Base-by-base conservation (phyloP, 495 filamentous ascomycete species). In the Podospora pseudopauciseta region DNA sequence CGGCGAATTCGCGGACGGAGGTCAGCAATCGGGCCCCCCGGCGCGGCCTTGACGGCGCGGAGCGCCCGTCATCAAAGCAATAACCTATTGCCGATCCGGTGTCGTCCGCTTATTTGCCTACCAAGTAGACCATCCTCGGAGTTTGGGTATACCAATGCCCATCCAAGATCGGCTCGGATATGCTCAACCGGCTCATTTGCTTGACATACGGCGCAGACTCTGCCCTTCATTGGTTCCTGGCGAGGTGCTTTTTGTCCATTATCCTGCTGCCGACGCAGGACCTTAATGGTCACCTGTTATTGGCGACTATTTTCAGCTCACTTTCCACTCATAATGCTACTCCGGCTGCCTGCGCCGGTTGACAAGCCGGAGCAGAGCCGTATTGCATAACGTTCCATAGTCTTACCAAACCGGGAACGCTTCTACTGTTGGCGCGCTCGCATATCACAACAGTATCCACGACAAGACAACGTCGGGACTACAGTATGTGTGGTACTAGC, bases 321-420 rank as follows among this genome's bases (percentile, higher is more conserved):
- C 20, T 65, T 60, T 32, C 53, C 63, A 66, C 67, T 34, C 39
- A 26, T 57, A 61, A 58, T 66, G 44, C 67, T n/a, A 68, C 67
- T 55, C 67, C 63, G 67, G 67, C 44, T 65, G 58, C 56, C 63
- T 53, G 18, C 55, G 32, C 67, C 67, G 63, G 67, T 49, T 63
- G 67, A 69, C 58, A 62, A 61, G 63, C 58, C 63, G 67, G 67
- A 23, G 67, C 63, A 59, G 63, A 69, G 67, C 58, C n/a, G 58
- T 58, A 65, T 49, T 66, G 63, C 67, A 49, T 58, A 44, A 34
- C 2, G 54, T 39, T 57, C 56, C 63, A 63, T n/a, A 61, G 60
- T 61, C 30, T 18, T 13, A 18, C 55, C 9, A 58, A 26, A 44
- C 55, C 26, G 56, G 61, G 15, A 56, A 57, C 16, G 23, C 23